Percentiles rank a stretch among this genome's conserved stretches.
These are phyloP conservation scores for Fomitopsis betulina DNA, from an alignment of 1,284 basidiomycete species.

Conservation along the genomic window DNA sequence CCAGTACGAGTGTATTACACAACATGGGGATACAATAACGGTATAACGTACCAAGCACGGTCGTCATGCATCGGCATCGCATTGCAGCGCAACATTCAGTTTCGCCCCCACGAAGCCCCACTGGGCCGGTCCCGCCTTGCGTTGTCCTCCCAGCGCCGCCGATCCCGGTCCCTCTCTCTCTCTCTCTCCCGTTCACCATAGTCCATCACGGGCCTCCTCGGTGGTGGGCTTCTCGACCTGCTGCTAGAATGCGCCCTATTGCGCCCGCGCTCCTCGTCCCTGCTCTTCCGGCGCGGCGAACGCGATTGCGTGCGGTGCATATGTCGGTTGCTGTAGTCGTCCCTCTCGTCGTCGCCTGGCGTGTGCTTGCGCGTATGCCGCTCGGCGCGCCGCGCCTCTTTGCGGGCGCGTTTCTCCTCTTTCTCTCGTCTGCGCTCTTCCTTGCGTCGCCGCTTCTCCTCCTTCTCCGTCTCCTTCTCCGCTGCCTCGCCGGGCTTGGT, in stretches of 20 bases:
- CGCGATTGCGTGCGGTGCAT: constrained; percentile 37
- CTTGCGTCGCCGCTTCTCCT: constrained; percentile 52
- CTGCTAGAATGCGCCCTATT: constrained; percentile 12
- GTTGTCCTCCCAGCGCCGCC: constrained; percentile 48
- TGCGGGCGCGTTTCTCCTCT: constrained; percentile 42
- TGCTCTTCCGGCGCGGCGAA: constrained; percentile 32
- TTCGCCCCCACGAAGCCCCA: constrained; percentile 21
- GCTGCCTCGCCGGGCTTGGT: constrained; percentile 20
- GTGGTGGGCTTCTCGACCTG: constrained; percentile 23
- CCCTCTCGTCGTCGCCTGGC: background rate
- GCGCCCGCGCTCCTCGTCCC: constrained; percentile 8
- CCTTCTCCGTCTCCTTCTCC: constrained; percentile 44
- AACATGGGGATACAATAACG: too few relatives aligned
- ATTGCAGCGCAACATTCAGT: constrained; percentile 11
- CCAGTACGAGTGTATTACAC: too few relatives aligned
- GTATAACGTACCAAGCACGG: background rate
- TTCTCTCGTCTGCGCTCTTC: constrained; percentile 50
- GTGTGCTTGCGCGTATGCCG: constrained; percentile 17
- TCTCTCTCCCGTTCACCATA: constrained; percentile 42
- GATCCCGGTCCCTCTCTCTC: constrained; percentile 46
- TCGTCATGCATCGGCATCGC: background rate
- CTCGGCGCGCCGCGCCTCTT: constrained; percentile 49
- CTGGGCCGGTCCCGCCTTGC: constrained; percentile 30
- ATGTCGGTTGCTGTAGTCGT: constrained; percentile 14
- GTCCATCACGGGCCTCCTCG: constrained; percentile 22